Evolutionary conservation across 306 rosid genomes (phyloP).

Genomic region (Crataegus laevigata): DNA sequence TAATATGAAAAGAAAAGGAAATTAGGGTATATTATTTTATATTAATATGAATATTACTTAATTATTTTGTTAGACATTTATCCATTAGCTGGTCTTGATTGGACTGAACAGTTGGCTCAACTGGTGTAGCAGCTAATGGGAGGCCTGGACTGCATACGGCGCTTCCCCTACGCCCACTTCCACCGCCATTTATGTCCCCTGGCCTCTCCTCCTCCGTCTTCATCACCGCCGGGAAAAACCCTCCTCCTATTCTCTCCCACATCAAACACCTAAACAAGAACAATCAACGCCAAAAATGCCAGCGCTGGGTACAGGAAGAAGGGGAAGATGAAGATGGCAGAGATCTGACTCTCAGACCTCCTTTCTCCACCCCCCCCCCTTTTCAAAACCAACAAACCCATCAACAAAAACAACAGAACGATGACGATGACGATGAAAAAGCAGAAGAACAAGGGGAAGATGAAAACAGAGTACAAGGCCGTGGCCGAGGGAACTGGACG

Average conservation of each 20-base stretch:
- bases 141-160: slow-evolving; percentile 31
- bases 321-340: not conserved
- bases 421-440: not conserved
- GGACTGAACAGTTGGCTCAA: not conserved
- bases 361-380: slow-evolving; percentile 27
- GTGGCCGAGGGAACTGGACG: slow-evolving; percentile 29
- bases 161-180: slow-evolving; percentile 16
- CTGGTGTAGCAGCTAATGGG: slow-evolving; percentile 28
- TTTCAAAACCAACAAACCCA: slow-evolving; percentile 14
- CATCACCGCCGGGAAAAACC: not conserved
- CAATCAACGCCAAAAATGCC: not conserved
- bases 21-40: too few relatives aligned
- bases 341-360: slow-evolving; percentile 6
- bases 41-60: too few relatives aligned
- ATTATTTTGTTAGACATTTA: not conserved
- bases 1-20: too few relatives aligned
- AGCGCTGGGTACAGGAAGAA: not conserved
- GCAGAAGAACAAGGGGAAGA: slow-evolving; percentile 21
- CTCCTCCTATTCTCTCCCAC: not conserved
- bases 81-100: not conserved
- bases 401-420: not conserved
- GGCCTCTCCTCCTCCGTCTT: slow-evolving; percentile 17
- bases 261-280: not conserved
- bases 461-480: slow-evolving; percentile 18
- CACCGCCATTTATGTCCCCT: slow-evolving; percentile 6